Conservation (phyloP, 768 basidiomycete genomes). For the Cystobasidium onofrii region DNA sequence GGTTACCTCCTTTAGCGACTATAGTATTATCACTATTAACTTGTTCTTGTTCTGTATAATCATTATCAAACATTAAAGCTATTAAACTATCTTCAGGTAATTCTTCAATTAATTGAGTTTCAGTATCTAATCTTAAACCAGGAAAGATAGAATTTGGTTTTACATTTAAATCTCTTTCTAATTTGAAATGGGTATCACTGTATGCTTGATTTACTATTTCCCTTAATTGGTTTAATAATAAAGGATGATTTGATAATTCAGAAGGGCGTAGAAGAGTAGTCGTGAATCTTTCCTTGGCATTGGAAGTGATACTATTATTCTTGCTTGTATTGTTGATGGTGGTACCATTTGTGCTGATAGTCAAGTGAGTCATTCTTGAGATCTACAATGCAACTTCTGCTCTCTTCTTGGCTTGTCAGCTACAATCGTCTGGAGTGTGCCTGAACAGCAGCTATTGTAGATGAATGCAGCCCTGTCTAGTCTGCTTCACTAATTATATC, state of each 20-base stretch:
- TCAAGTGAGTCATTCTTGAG: too few species aligned
- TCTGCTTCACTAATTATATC: too few species aligned
- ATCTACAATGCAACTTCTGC: too few species aligned
- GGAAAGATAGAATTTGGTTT: not conserved
- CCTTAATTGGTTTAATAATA: not conserved
- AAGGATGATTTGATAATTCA: not conserved
- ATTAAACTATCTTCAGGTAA: not conserved
- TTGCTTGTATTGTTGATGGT: not conserved
- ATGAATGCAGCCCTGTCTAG: too few species aligned
- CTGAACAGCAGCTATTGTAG: too few species aligned
- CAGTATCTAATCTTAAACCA: not conserved
- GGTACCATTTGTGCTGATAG: too few species aligned
- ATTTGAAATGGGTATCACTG: not conserved
- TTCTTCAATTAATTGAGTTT: not conserved
- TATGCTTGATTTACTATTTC: not conserved
- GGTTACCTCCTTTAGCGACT: too few species aligned
- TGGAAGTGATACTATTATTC: not conserved
- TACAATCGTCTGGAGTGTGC: too few species aligned
- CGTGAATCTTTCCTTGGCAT: not conserved
- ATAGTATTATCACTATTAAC: too few species aligned
- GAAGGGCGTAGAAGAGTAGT: not conserved
- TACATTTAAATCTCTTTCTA: not conserved
- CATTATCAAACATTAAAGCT: slow-evolving; percentile 7
- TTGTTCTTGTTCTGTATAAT: not conserved
- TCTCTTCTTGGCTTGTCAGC: too few species aligned